Conservation (phyloP, 2,329 filamentous ascomycete genomes). For the Alternaria hordeiaustralica region DNA sequence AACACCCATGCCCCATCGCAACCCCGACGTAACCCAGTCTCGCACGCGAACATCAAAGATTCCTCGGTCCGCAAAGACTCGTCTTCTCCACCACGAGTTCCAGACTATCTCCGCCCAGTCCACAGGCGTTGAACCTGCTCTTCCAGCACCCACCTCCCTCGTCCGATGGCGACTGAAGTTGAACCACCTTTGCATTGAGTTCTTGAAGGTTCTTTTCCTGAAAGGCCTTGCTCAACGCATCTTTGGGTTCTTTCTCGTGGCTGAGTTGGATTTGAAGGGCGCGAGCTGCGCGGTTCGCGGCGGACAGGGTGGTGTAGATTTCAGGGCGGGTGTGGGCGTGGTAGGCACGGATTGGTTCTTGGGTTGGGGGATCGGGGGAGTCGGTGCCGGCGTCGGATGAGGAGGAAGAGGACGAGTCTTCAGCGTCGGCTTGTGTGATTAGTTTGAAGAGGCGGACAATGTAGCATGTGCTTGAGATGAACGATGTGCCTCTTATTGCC, state of each 20-base stretch:
- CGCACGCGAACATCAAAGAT: conserved; percentile 22
- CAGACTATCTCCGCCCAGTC: conserved; percentile 23
- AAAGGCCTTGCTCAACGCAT: conserved; percentile 13
- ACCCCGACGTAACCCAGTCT: neutral
- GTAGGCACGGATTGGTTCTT: conserved; percentile 7
- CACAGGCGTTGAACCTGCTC: conserved; percentile 30
- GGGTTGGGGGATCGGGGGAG: neutral
- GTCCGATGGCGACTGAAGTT: conserved; percentile 6
- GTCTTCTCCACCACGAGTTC: conserved; percentile 32
- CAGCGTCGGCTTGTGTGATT: neutral
- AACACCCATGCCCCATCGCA: neutral
- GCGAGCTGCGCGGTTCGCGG: conserved; percentile 36
- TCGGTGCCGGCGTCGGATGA: neutral
- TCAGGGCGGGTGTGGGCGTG: conserved; percentile 20
- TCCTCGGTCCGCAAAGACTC: conserved; percentile 35
- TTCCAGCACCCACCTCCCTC: conserved; percentile 25
- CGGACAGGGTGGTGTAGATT: conserved; percentile 29
- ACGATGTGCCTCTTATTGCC: conserved; percentile 3
- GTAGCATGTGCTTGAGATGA: conserved; percentile 29
- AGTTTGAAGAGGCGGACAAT: conserved; percentile 30
- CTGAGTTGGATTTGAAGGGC: conserved; percentile 34
- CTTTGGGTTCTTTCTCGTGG: conserved; percentile 18
- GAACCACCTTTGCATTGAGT: conserved; percentile 21
- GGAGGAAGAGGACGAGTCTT: neutral
- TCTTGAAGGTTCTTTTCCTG: conserved; percentile 19